phyloP scores from a whole-genome alignment of 129 eudicot genomes.

The Artemisia tridentata region DNA sequence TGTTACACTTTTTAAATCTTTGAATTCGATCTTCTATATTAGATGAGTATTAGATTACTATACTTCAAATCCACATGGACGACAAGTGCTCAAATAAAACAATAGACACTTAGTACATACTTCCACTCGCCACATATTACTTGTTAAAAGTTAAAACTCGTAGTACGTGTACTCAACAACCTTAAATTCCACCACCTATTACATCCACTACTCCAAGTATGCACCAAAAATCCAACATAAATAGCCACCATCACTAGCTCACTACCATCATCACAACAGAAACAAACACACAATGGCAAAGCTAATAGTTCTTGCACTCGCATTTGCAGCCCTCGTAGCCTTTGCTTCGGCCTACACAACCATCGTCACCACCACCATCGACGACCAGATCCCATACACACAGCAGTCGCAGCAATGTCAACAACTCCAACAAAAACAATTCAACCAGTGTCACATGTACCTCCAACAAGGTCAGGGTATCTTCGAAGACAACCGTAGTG shows the following conservation, averaged over 20 bases:
- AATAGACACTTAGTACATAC: background rate
- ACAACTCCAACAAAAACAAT: background rate
- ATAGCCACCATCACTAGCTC: background rate
- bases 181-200: background rate
- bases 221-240: background rate
- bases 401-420: background rate
- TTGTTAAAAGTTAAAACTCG: background rate
- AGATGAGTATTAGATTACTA: background rate
- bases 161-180: background rate
- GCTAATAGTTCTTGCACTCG: conserved; percentile 1
- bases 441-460: conserved; percentile 6
- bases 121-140: background rate
- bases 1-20: too few relatives aligned
- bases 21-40: too few relatives aligned
- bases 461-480: background rate
- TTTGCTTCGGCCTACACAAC: background rate
- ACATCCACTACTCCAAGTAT: background rate
- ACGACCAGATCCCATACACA: background rate
- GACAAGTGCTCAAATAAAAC: background rate
- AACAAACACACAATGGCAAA: conserved; percentile 3
- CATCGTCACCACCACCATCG: conserved; percentile 14
- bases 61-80: background rate
- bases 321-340: conserved; percentile 9
- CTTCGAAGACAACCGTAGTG: background rate
- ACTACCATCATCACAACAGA: background rate